Evolutionary conservation across 305 asterid genomes (phyloP).

Genomic region (Fraxinus sp.): DNA sequence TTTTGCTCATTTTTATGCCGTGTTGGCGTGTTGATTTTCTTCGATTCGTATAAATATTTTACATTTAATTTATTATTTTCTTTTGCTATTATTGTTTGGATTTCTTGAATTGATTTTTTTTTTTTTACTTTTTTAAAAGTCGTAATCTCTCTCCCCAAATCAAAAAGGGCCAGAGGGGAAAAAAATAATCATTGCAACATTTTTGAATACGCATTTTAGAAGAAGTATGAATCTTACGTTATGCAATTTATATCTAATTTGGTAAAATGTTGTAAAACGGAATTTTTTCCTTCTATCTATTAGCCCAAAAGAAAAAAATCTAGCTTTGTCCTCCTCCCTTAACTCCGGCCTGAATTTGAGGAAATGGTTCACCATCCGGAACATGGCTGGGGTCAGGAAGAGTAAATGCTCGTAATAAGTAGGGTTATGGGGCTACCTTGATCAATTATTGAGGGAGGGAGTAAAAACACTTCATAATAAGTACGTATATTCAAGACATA

Average conservation of each 20-base stretch:
- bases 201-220: background rate
- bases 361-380: background rate
- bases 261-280: background rate
- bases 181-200: background rate
- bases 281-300: background rate
- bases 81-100: too few relatives aligned
- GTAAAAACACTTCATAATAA: background rate
- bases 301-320: background rate
- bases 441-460: background rate
- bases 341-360: background rate
- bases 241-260: background rate
- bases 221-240: background rate
- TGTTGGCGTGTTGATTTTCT: background rate
- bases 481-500: background rate
- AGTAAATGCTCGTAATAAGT: slow-evolving; percentile 27
- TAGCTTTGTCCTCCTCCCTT: background rate
- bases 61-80: too few relatives aligned
- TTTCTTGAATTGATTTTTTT: background rate
- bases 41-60: background rate
- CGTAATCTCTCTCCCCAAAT: background rate
- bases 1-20: background rate
- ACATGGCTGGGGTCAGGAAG: slow-evolving; percentile 14
- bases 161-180: background rate
- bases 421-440: slow-evolving; percentile 29
- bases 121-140: background rate